These are phyloP conservation scores for Flaveria bidentis DNA, from an alignment of 129 eudicot genomes.

Conservation along the genomic window DNA sequence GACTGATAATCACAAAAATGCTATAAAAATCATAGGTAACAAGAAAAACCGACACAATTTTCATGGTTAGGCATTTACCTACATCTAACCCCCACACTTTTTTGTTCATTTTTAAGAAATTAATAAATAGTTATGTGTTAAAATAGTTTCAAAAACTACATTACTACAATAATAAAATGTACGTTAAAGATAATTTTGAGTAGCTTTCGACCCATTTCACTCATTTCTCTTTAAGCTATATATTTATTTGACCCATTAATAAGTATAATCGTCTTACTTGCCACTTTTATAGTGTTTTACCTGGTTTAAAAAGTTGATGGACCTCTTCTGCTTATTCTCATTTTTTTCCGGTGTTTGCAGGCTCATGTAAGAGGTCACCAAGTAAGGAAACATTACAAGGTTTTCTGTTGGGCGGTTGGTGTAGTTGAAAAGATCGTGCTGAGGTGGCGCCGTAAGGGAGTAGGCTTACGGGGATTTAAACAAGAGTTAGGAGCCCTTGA, in stretches of 20 bases:
- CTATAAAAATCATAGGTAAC: background rate
- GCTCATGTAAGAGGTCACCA: constrained; percentile 98
- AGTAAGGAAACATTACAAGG: constrained; percentile 71
- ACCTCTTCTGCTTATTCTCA: constrained; percentile 17
- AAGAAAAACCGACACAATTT: background rate
- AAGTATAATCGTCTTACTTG: background rate
- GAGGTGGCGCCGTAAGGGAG: constrained; percentile 94
- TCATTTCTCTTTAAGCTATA: background rate
- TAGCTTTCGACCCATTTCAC: background rate
- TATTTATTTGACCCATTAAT: background rate
- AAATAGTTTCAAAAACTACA: background rate
- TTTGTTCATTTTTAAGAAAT: background rate
- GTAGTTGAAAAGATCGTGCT: constrained; percentile 79
- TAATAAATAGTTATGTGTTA: background rate
- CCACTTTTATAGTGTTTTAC: background rate
- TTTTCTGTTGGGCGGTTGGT: constrained; percentile 89
- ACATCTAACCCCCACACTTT: background rate
- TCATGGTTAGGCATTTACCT: background rate
- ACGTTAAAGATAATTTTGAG: background rate
- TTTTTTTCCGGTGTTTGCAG: constrained; percentile 37
- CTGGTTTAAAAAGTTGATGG: background rate
- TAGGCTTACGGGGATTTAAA: constrained; percentile 76
- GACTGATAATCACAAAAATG: background rate
- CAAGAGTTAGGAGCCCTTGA: constrained; percentile 48
- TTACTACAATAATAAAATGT: background rate